A percentile compares a stretch with the other conserved stretches of the same genome.
These are phyloP conservation scores for Sporisorium reilianum DNA, from an alignment of 1,284 basidiomycete species.

Conservation along the genomic window DNA sequence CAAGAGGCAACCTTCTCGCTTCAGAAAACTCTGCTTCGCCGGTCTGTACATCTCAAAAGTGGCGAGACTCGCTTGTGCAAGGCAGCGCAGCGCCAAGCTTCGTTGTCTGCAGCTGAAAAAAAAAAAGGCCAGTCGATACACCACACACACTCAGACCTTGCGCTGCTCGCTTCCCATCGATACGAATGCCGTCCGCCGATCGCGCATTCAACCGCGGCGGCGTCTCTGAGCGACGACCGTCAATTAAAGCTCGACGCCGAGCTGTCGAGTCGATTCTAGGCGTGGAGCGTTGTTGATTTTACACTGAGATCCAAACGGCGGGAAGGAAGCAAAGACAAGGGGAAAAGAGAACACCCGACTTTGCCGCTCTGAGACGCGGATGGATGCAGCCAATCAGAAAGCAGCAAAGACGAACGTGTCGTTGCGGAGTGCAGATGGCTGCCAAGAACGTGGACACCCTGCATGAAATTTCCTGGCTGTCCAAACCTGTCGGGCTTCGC, in stretches of 20 bases:
- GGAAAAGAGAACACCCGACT: not conserved
- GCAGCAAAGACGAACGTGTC: conserved; percentile 21
- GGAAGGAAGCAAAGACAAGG: not conserved
- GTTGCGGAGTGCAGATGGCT: conserved; percentile 36
- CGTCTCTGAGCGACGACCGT: not conserved
- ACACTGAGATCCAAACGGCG: not conserved
- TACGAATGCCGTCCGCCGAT: not conserved
- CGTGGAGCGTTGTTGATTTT: not conserved
- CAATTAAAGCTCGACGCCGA: not conserved
- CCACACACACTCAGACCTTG: too few relatives aligned
- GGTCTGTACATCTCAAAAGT: not conserved
- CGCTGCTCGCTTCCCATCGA: not conserved
- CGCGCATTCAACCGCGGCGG: too few relatives aligned
- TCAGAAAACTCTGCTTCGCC: not conserved
- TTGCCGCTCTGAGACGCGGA: not conserved
- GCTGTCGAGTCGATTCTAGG: not conserved
- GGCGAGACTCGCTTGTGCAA: not conserved
- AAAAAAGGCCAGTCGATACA: not conserved
- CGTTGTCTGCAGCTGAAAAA: not conserved
- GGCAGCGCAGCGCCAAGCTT: conserved; percentile 5
- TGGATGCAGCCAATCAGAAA: conserved; percentile 25
- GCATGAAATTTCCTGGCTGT: conserved; percentile 25
- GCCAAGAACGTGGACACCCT: conserved; percentile 37
- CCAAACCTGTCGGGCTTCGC: conserved; percentile 12
- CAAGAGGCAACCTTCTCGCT: too few relatives aligned